These are phyloP conservation scores for Scheffersomyces insectosa DNA, from an alignment of 1,139 yeast species.

Conservation along the genomic window DNA sequence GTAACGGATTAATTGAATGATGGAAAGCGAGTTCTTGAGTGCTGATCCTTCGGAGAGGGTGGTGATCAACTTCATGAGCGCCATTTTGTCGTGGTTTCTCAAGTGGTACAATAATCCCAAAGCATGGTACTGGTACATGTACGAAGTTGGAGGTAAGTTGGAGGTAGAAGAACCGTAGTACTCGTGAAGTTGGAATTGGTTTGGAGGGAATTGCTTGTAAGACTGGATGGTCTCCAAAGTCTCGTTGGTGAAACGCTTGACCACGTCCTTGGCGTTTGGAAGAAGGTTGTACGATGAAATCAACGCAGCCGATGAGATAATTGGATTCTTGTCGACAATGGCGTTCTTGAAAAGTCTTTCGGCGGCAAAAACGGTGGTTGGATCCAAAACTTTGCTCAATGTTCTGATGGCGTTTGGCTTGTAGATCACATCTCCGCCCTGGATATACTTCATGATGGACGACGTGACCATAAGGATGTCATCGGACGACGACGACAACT, in stretches of 20 bases:
- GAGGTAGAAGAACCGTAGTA: constrained; percentile 51
- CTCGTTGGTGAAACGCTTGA: constrained; percentile 91
- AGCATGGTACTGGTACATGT: constrained; percentile 94
- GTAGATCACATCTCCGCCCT: constrained; percentile 80
- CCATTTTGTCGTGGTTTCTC: constrained; percentile 92
- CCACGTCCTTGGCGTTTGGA: constrained; percentile 88
- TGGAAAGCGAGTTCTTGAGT: constrained; percentile 72
- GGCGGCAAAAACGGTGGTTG: constrained; percentile 89
- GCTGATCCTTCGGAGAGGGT: constrained; percentile 66
- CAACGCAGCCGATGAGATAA: constrained; percentile 88
- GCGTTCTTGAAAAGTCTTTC: constrained; percentile 93
- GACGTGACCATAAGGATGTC: constrained; percentile 97
- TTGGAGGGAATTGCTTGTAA: constrained; percentile 64
- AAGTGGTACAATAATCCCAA: constrained; percentile 85
- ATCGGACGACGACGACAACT: constrained; percentile 77
- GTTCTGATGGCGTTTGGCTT: constrained; percentile 96
- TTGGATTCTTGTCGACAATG: constrained; percentile 87
- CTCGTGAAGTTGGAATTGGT: constrained; percentile 56
- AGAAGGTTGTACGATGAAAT: constrained; percentile 87
- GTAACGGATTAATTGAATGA: constrained; percentile 82
- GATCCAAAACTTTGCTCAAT: constrained; percentile 84
- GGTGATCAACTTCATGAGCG: constrained; percentile 85
- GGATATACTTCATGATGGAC: constrained; percentile 96
- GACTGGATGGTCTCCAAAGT: constrained; percentile 82
- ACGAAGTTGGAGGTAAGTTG: constrained; percentile 65